Base-by-base conservation (phyloP, 176 grass and related monocot genomes). In the Raddia guianensis region DNA sequence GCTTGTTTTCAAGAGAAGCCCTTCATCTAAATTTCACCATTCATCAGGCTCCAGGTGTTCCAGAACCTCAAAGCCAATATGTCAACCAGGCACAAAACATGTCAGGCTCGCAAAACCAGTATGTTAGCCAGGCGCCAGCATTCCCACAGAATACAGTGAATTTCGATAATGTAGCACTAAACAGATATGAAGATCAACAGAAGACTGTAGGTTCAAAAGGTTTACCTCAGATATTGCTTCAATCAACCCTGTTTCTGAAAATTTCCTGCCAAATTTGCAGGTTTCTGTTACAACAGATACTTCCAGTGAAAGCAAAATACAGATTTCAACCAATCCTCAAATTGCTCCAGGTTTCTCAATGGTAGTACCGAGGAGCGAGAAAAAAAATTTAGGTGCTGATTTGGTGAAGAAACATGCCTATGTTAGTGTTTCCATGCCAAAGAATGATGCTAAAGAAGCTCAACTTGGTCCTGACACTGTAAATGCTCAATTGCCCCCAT, bases 261-360 rank as follows among this genome's bases (percentile, higher is more conserved):
- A 86, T 37, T 92, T 84, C 62, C 73, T 82, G 73, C 72, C 74
- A 86, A 86, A 69, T 48, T 86, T 75, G 66, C 87, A 92, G 80
- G 82, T 60, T 78, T 74, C 63, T 6, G 43, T 82, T 47, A 76
- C 68, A 74, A 63, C 59, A 55, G 84, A 84, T 76, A 52, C 62
- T 83, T 85, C 20, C 13, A 84, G 78, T 11, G 88, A 93, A 91
- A 93, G 79, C 72, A 98, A 98, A 91, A 83, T 92, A 71, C 95
- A 93, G 78, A 81, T 91, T 68, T 86, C 85, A 63, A 85, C 77
- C 66, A 92, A 94, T 81, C 94, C 92, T 84, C 90, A 82, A 91
- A 98, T 98, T 84, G 88, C 86, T 80, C 76, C 95, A 72, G 85
- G 90, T 85, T 85, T 98, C 70, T 86, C 87, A 40, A 86, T 90